Conservation (phyloP, 306 rosid species). For the Medicago ruthenica region DNA sequence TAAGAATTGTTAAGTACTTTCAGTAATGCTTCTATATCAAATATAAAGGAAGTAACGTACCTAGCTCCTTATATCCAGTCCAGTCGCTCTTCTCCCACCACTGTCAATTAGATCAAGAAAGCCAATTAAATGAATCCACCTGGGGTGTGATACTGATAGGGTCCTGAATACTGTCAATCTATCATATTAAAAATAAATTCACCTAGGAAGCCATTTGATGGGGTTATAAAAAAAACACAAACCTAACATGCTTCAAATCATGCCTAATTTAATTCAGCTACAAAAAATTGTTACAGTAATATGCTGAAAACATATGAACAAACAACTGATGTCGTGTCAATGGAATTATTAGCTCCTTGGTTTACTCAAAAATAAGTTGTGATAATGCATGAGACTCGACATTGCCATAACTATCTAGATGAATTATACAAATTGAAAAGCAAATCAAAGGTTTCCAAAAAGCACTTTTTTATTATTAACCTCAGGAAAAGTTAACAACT, state of each 20-base stretch:
- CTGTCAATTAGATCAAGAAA: conserved; percentile 98
- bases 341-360: conserved; percentile 24
- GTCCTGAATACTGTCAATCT: conserved; percentile 56
- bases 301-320: conserved; percentile 25
- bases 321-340: neutral
- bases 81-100: conserved; percentile 99
- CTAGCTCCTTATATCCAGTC: conserved; percentile 99
- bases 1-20: conserved; percentile 11
- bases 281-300: conserved; percentile 2
- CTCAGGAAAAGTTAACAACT: neutral
- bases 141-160: conserved; percentile 68
- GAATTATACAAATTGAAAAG: conserved; percentile 18
- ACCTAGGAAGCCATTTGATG: conserved; percentile 34
- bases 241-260: conserved; percentile 35
- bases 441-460: neutral
- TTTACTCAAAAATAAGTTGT: conserved; percentile 28
- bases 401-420: conserved; percentile 24
- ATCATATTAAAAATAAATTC: conserved; percentile 39
- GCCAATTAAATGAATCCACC: conserved; percentile 91
- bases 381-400: conserved; percentile 12
- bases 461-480: conserved; percentile 7
- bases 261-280: conserved; percentile 22
- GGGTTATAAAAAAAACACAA: conserved; percentile 1
- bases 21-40: conserved; percentile 30
- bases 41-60: conserved; percentile 55